Conservation (phyloP, 2,329 filamentous ascomycete genomes). For the Alternaria solani region DNA sequence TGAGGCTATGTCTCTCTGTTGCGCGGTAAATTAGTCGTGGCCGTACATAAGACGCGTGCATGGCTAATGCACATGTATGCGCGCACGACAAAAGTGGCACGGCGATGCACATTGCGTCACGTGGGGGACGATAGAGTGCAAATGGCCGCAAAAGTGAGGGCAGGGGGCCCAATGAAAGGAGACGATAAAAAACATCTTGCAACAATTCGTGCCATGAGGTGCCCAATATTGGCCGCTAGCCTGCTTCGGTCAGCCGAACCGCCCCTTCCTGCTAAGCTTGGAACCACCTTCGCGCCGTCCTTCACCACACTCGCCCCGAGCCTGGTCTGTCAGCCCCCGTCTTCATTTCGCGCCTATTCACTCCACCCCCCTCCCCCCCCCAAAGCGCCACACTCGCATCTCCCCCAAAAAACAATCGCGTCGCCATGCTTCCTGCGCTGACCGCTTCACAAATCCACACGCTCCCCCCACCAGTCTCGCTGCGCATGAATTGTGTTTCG, state of each 20-base stretch:
- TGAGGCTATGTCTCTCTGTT: conserved; percentile 17
- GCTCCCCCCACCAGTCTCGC: conserved; percentile 19
- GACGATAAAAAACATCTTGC: conserved; percentile 28
- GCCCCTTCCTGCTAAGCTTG: conserved; percentile 27
- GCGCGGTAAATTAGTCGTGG: conserved; percentile 28
- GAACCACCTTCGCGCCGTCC: conserved; percentile 30
- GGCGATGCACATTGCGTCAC: conserved; percentile 31
- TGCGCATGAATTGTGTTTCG: conserved; percentile 19
- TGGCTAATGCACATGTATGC: conserved; percentile 28
- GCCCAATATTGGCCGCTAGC: conserved; percentile 12
- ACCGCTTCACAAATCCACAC: conserved; percentile 21
- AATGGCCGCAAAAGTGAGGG: conserved; percentile 18
- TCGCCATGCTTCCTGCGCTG: conserved; percentile 31
- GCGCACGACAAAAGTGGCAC: conserved; percentile 13
- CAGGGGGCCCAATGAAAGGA: conserved; percentile 24
- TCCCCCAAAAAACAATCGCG: conserved; percentile 20
- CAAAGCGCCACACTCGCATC: conserved; percentile 24
- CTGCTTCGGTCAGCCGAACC: conserved; percentile 27
- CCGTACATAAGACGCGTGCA: conserved; percentile 35
- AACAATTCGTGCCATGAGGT: conserved; percentile 18
- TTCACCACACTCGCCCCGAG: conserved; percentile 34
- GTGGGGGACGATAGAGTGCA: conserved; percentile 16
- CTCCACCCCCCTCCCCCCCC: conserved; percentile 9
- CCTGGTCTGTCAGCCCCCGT: conserved; percentile 39
- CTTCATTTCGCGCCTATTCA: conserved; percentile 40